These are phyloP conservation scores for Flueggea neowawraea DNA, from an alignment of 441 rosid species.

Conservation along the genomic window DNA sequence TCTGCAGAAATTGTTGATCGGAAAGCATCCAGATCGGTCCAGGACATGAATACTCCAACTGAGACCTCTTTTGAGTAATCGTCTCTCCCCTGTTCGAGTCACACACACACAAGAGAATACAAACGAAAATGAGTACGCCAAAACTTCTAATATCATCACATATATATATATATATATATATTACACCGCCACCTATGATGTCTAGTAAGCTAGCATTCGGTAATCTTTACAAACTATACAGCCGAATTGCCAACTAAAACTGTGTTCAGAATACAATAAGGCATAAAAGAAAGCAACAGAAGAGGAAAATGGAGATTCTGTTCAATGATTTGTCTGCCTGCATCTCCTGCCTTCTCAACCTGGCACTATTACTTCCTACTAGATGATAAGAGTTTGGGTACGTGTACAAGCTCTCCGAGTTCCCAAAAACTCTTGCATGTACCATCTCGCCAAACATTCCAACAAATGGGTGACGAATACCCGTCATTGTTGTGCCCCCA, in stretches of 20 bases:
- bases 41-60: no score
- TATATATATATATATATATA: neutral
- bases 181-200: neutral
- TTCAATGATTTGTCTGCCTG: conserved; percentile 62
- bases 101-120: no score
- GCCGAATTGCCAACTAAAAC: neutral
- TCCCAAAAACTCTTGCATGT: conserved; percentile 57
- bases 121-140: no score
- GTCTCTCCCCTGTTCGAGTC: no score
- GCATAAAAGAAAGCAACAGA: conserved; percentile 73
- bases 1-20: no score
- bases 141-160: no score
- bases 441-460: conserved; percentile 82
- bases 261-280: conserved; percentile 56
- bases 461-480: conserved; percentile 46
- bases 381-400: conserved; percentile 53
- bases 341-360: conserved; percentile 69
- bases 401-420: conserved; percentile 40
- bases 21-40: no score
- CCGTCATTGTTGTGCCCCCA: conserved; percentile 29
- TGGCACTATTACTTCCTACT: conserved; percentile 41
- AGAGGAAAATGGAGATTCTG: conserved; percentile 73
- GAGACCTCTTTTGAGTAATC: no score
- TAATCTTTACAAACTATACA: conserved; percentile 11
- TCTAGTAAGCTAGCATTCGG: conserved; percentile 5